Conservation (phyloP, 352 stramenopile genomes). For the Halophytophthora polymorphica region DNA sequence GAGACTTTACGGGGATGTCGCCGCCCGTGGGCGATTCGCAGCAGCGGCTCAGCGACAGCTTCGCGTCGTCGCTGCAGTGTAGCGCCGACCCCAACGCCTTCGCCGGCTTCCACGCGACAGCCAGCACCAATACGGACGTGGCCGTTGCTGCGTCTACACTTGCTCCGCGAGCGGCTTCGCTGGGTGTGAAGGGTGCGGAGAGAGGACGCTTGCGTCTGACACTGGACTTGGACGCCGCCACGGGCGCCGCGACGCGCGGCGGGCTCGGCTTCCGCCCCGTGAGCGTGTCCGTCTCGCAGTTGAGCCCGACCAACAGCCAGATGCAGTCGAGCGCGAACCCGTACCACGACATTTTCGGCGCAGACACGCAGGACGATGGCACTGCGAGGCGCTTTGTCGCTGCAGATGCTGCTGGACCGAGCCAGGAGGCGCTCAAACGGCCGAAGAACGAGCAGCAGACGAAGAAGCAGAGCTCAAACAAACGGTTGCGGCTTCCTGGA, state of each 20-base stretch:
- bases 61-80: slow-evolving; percentile 47
- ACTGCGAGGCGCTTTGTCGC: slow-evolving; percentile 1
- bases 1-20: slow-evolving; percentile 31
- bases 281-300: slow-evolving; percentile 3
- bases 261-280: slow-evolving; percentile 8
- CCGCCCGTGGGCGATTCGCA: slow-evolving; percentile 14
- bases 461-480: too few relatives aligned
- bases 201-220: slow-evolving; percentile 26
- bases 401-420: background rate
- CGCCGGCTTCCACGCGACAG: slow-evolving; percentile 27
- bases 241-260: slow-evolving; percentile 3
- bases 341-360: slow-evolving; percentile 46
- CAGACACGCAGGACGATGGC: slow-evolving; percentile 53
- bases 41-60: slow-evolving; percentile 30
- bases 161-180: slow-evolving; percentile 1
- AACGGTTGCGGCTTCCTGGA: too few relatives aligned
- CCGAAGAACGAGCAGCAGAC: background rate
- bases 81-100: slow-evolving; percentile 65
- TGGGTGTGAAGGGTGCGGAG: background rate
- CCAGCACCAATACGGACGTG: slow-evolving; percentile 9
- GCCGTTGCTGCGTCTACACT: background rate
- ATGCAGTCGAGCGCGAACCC: slow-evolving; percentile 16
- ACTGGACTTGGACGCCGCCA: slow-evolving; percentile 25
- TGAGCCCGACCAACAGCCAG: slow-evolving; percentile 20
- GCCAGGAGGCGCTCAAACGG: background rate